These are phyloP conservation scores for Bigelowiella natans DNA, from an alignment of 78 protist species.

Conservation along the genomic window DNA sequence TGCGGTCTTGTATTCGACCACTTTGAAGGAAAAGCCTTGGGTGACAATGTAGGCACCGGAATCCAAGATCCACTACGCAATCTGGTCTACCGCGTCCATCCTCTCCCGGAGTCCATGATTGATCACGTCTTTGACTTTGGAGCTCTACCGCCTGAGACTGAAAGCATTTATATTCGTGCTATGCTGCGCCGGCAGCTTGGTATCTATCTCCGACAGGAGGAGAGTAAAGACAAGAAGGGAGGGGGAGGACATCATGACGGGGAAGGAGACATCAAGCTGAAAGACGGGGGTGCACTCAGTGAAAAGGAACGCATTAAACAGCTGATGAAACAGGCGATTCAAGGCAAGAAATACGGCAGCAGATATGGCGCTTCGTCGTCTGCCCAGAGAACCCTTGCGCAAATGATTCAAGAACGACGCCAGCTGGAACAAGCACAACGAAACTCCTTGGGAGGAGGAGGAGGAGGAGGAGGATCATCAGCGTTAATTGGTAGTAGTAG, in stretches of 20 bases:
- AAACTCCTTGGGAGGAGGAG: background rate
- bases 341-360: background rate
- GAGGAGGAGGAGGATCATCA: background rate
- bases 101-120: conserved; percentile 20
- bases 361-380: background rate
- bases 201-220: background rate
- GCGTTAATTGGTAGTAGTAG: too few species aligned
- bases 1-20: background rate
- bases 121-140: conserved; percentile 49
- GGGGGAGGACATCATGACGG: background rate
- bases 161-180: conserved; percentile 21
- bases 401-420: background rate
- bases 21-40: background rate
- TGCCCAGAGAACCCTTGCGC: background rate
- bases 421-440: too few species aligned
- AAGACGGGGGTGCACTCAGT: background rate
- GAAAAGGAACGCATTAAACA: background rate
- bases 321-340: background rate
- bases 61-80: background rate
- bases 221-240: background rate
- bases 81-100: conserved; percentile 34
- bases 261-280: background rate
- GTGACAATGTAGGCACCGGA: background rate
- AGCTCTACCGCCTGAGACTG: conserved; percentile 1
- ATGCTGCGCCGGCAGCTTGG: conserved; percentile 13